Conservation (phyloP, 1,284 basidiomycete genomes). For the Coniferiporia sulphurascens region DNA sequence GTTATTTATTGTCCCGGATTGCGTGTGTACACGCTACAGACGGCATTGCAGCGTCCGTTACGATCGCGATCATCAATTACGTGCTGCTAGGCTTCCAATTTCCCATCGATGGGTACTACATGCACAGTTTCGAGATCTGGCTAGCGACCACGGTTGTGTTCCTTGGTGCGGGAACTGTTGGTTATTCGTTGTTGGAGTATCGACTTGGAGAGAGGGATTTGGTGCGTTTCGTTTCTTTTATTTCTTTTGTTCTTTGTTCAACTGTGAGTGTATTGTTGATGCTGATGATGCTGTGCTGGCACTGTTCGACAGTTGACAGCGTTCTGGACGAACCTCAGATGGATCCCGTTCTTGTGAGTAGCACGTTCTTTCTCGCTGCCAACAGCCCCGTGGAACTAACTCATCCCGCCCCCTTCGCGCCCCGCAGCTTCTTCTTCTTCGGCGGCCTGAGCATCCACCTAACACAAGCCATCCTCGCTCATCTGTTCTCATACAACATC, state of each 20-base stretch:
- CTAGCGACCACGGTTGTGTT: slow-evolving; percentile 75
- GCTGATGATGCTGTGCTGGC: no score
- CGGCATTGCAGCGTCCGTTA: slow-evolving; percentile 65
- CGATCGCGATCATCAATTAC: slow-evolving; percentile 70
- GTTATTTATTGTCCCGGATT: no score
- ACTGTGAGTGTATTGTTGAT: no score
- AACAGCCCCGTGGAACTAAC: slow-evolving; percentile 12
- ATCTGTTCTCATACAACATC: slow-evolving; percentile 82
- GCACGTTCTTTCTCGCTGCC: not conserved
- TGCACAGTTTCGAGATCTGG: slow-evolving; percentile 73
- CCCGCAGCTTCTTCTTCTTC: slow-evolving; percentile 77
- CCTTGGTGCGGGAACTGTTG: slow-evolving; percentile 66
- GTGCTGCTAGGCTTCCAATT: slow-evolving; percentile 62
- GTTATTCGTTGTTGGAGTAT: slow-evolving; percentile 70
- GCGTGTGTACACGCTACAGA: slow-evolving; percentile 28
- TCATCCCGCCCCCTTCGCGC: slow-evolving; percentile 13
- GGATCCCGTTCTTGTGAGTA: slow-evolving; percentile 77
- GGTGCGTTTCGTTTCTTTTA: slow-evolving; percentile 37
- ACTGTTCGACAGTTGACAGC: no score
- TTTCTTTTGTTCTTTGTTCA: no score
- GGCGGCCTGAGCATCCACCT: slow-evolving; percentile 74
- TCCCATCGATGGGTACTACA: slow-evolving; percentile 63
- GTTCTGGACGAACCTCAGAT: slow-evolving; percentile 57
- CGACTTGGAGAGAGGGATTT: slow-evolving; percentile 63
- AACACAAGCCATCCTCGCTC: slow-evolving; percentile 69